Evolutionary conservation across 805 yeast genomes (phyloP).

Genomic region (Myxozyma melibiosi): DNA sequence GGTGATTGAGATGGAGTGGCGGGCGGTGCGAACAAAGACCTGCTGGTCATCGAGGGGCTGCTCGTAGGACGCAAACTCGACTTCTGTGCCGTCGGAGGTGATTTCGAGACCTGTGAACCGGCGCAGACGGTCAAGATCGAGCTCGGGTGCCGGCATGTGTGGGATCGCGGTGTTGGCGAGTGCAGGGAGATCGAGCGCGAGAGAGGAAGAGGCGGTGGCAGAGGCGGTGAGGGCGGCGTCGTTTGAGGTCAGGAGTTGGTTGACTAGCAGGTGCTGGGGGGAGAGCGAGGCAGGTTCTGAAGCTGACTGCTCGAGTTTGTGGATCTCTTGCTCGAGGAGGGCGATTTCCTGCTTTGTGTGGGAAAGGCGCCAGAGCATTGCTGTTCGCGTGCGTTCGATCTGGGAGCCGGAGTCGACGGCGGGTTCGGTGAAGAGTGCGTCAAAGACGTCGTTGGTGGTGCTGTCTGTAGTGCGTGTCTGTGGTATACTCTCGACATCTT

Average conservation of each 20-base stretch:
- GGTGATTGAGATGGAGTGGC: not conserved
- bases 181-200: not conserved
- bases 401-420: not conserved
- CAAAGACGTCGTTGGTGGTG: not conserved
- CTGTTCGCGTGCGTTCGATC: not conserved
- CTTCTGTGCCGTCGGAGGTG: not conserved
- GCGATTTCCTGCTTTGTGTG: constrained; percentile 1
- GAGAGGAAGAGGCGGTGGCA: not conserved
- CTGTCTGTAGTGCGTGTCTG: not conserved
- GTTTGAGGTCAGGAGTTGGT: not conserved
- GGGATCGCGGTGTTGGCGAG: constrained; percentile 1
- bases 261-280: not conserved
- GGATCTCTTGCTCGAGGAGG: not conserved
- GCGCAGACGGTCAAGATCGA: constrained; percentile 16
- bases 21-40: constrained; percentile 5
- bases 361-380: constrained; percentile 4
- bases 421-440: not conserved
- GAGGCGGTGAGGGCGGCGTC: not conserved
- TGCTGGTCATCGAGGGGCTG: constrained; percentile 1
- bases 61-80: constrained; percentile 1
- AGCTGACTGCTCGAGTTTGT: not conserved
- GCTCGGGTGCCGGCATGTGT: constrained; percentile 17
- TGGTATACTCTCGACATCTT: not conserved
- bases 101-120: constrained; percentile 13
- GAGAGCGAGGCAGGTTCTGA: not conserved